Conservation (phyloP, 441 rosid genomes). For the Adansonia grandidieri region DNA sequence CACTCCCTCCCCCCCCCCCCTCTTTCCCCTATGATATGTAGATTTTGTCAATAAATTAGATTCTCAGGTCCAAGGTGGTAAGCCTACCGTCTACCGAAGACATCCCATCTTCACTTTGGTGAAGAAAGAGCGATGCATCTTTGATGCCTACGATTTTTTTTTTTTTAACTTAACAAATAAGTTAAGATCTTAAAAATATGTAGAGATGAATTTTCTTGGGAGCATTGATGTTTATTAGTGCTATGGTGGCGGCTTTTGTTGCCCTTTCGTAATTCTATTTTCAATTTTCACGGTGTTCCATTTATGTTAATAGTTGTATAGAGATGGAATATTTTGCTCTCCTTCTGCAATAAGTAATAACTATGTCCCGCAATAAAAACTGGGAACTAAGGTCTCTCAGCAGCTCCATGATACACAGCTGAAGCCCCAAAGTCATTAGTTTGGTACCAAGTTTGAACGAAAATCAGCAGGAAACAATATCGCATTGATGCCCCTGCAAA, state of each 20-base stretch:
- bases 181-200: neutral
- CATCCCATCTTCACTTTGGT: neutral
- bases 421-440: too few relatives aligned
- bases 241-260: neutral
- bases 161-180: too few relatives aligned
- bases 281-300: neutral
- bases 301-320: neutral
- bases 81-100: neutral
- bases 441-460: too few relatives aligned
- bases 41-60: neutral
- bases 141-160: too few relatives aligned
- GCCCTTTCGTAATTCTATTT: neutral
- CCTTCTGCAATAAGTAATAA: too few relatives aligned
- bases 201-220: neutral
- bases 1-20: neutral
- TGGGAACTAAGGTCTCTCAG: too few relatives aligned
- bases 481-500: too few relatives aligned
- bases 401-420: too few relatives aligned
- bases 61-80: neutral
- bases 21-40: neutral
- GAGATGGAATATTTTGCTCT: too few relatives aligned
- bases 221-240: neutral
- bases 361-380: too few relatives aligned
- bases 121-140: constrained; percentile 11
- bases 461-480: too few relatives aligned